phyloP scores from a whole-genome alignment of 2,329 filamentous ascomycete species.

The Colletotrichum tanaceti region DNA sequence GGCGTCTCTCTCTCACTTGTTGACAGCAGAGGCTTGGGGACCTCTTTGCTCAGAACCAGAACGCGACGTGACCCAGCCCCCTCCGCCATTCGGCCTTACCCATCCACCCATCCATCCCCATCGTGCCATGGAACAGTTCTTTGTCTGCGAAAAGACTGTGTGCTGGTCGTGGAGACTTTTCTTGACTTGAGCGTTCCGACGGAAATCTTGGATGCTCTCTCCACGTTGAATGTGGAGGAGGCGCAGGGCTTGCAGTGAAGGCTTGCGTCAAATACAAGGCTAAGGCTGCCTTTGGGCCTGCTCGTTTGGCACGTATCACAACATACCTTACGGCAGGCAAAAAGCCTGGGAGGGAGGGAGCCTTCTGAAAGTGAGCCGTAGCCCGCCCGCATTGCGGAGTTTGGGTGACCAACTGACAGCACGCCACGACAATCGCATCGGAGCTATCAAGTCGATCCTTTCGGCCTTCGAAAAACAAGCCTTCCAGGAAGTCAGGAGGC shows the following conservation, averaged over 20 bases:
- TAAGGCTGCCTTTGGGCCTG: not conserved
- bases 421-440: not conserved
- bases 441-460: not conserved
- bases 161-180: constrained; percentile 1
- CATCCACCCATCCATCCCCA: constrained; percentile 40
- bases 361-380: not conserved
- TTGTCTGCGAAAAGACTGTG: not conserved
- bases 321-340: not conserved
- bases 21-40: constrained; percentile 7
- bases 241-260: constrained; percentile 25
- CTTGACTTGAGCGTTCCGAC: not conserved
- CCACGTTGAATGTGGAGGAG: constrained; percentile 19
- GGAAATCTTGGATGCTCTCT: not conserved
- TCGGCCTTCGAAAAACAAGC: not conserved
- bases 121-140: constrained; percentile 27
- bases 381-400: not conserved
- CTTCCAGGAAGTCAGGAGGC: not conserved
- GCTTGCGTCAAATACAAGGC: not conserved
- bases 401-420: not conserved
- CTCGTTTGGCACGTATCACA: constrained; percentile 17
- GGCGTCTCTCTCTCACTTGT: not conserved
- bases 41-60: constrained; percentile 21
- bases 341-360: not conserved
- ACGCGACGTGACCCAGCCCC: constrained; percentile 35
- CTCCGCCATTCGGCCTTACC: constrained; percentile 39